Evolutionary conservation across 1,284 basidiomycete species (phyloP).

Genomic region (Pulveroboletus sp.): DNA sequence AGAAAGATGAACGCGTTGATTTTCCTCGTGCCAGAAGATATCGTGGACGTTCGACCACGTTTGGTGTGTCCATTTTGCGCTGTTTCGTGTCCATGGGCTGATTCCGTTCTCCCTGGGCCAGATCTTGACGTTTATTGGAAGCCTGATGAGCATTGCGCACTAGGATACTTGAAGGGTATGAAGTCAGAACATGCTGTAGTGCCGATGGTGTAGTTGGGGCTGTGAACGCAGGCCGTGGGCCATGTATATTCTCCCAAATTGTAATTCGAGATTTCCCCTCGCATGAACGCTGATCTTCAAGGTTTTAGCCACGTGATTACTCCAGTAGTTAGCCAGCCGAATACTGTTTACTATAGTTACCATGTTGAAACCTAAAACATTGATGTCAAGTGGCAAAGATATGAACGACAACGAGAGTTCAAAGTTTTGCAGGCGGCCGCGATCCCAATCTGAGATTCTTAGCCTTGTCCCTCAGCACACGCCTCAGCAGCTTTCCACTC

Average conservation of each 20-base stretch:
- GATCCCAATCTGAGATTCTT: constrained; percentile 16
- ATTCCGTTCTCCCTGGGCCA: constrained; percentile 26
- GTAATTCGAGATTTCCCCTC: constrained; percentile 2
- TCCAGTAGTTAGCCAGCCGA: too few species aligned
- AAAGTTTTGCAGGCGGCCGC: too few species aligned
- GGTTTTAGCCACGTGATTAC: too few species aligned
- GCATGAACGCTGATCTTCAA: too few species aligned
- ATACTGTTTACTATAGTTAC: too few species aligned
- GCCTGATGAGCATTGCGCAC: constrained; percentile 62
- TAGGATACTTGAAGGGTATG: not conserved
- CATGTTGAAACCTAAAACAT: too few species aligned
- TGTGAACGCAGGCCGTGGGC: not conserved
- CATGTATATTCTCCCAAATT: not conserved
- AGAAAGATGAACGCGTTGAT: constrained; percentile 97
- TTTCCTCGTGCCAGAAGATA: constrained; percentile 97
- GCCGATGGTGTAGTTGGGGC: not conserved
- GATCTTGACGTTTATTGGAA: constrained; percentile 74
- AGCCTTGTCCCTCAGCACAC: constrained; percentile 46
- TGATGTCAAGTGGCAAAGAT: too few species aligned
- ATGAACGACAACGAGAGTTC: too few species aligned
- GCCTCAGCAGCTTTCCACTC: constrained; percentile 61
- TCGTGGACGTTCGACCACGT: constrained; percentile 84
- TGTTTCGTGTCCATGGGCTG: not conserved
- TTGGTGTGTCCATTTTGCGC: constrained; percentile 54
- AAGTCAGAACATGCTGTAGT: not conserved